phyloP scores from a whole-genome alignment of 768 basidiomycete species.

The Lactarius pseudohatsudake region DNA sequence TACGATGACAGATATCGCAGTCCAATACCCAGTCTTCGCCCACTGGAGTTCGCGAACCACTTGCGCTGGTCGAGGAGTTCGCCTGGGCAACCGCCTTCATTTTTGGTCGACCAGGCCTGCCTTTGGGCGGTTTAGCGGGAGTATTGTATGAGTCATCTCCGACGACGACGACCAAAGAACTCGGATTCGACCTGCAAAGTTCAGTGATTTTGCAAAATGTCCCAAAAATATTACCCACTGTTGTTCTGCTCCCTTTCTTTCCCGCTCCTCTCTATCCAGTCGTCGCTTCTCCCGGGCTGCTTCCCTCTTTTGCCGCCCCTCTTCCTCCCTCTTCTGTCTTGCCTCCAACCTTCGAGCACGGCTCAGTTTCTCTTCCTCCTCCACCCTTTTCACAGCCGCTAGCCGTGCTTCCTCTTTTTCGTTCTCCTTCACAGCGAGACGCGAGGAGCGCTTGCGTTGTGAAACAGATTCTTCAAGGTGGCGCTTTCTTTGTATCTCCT shows the following conservation, averaged over 20 bases:
- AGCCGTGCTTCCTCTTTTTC: slow-evolving; percentile 73
- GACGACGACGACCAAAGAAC: slow-evolving; percentile 21
- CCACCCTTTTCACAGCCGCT: slow-evolving; percentile 56
- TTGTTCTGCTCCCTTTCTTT: slow-evolving; percentile 29
- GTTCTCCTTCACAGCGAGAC: slow-evolving; percentile 77
- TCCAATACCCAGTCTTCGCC: slow-evolving; percentile 81
- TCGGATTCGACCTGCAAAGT: slow-evolving; percentile 11
- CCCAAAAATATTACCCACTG: slow-evolving; percentile 14
- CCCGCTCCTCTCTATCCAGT: slow-evolving; percentile 37
- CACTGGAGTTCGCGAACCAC: slow-evolving; percentile 52
- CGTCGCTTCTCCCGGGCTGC: slow-evolving; percentile 54
- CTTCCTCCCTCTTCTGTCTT: slow-evolving; percentile 42
- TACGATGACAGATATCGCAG: slow-evolving; percentile 80
- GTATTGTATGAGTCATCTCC: slow-evolving; percentile 13
- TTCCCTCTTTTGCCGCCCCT: slow-evolving; percentile 48
- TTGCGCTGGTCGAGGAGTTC: slow-evolving; percentile 37
- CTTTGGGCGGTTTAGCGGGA: slow-evolving; percentile 8
- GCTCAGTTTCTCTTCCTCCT: slow-evolving; percentile 66
- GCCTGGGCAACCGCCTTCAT: slow-evolving; percentile 28
- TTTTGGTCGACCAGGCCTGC: slow-evolving; percentile 17
- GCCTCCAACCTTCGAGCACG: slow-evolving; percentile 53
- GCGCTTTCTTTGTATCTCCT: slow-evolving; percentile 65
- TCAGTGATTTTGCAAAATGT: neutral
- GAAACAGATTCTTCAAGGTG: slow-evolving; percentile 72
- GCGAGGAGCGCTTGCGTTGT: slow-evolving; percentile 88